Evolutionary conservation across 2,329 filamentous ascomycete genomes (phyloP), one percentile per base, ranked within the genome.

Genomic region (Beauveria sp.): DNA sequence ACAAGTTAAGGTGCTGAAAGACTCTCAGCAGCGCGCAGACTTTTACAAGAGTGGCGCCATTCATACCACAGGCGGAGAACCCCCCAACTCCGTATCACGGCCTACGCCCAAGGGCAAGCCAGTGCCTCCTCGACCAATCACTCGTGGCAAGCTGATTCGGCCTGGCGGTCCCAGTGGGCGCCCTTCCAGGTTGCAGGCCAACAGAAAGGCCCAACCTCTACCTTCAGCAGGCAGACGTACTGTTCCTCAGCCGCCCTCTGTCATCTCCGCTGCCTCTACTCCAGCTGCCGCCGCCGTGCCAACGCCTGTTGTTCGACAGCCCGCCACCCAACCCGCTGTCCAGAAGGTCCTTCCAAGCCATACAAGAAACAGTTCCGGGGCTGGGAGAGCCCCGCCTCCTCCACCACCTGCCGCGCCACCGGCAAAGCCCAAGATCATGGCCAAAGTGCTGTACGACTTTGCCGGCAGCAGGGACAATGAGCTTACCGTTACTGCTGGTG

Each of bases 391-490:
- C 24, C 86, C 83, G 46, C 88, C 88, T 40, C 88, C 81, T 3
- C 87, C 88, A 1, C 87, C 89, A 2, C 83, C 89, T 0, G 86
- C 90, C 18, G 82, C 89, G 3, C 82, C 88, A 16, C 79, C 87
- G 2, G 66, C 71, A 6, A 67, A 67, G 24, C 80, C 88, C 48
- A 93, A 93, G 73, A 85, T 91, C 31, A 91, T 88, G 67, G 96
- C 90, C 69, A 95, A 92, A 78, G 95, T 92, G 5, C 75, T 98
- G 52, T 99, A 98, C 74, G 93, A 97, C 69, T 99, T 98, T 73
- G 83, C 81, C 60, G 92, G 92, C 18, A 88, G 93, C 67, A 90
- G 84, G 65, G 85, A 88, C 62, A 96, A 96, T 67, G 93, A 98
- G 75, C 80, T 99, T 57, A 88, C 89, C 18, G 84, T 99, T 65